Conservation (phyloP, 495 filamentous ascomycete genomes). For the Bryoglossum gracile region DNA sequence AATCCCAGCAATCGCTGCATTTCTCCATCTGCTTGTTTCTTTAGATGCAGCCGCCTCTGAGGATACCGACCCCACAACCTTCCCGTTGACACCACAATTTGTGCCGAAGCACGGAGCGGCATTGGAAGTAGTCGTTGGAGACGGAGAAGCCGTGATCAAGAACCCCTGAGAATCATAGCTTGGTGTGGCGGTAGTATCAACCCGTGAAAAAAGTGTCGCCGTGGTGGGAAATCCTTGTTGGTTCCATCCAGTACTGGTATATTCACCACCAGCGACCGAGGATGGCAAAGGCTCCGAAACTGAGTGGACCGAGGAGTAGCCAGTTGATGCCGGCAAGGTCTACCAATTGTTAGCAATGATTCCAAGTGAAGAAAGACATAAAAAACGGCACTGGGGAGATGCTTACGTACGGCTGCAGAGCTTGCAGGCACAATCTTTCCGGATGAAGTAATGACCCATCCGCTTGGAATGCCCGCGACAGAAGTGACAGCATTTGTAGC, state of each 20-base stretch:
- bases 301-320: constrained; percentile 13
- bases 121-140: background rate
- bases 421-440: constrained; percentile 58
- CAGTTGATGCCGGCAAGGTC: constrained; percentile 16
- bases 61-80: constrained; percentile 9
- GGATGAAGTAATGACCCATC: constrained; percentile 66
- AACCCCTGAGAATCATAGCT: constrained; percentile 22
- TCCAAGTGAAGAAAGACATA: too few relatives aligned
- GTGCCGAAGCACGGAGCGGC: background rate
- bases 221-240: constrained; percentile 22
- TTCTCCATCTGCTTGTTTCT: constrained; percentile 5
- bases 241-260: constrained; percentile 18
- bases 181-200: constrained; percentile 6
- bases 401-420: constrained; percentile 24
- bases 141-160: constrained; percentile 1
- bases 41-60: constrained; percentile 9
- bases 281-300: constrained; percentile 17
- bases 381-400: constrained; percentile 8
- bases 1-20: background rate
- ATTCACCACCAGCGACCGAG: constrained; percentile 17
- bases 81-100: constrained; percentile 2
- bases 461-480: constrained; percentile 50
- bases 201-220: constrained; percentile 4
- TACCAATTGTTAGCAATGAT: constrained; percentile 15
- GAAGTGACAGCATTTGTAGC: constrained; percentile 26